Percentiles rank a stretch among this genome's conserved stretches.
Evolutionary conservation across 108 stramenopile species (phyloP).

Genomic region (Cyclostephanos invisitatus): DNA sequence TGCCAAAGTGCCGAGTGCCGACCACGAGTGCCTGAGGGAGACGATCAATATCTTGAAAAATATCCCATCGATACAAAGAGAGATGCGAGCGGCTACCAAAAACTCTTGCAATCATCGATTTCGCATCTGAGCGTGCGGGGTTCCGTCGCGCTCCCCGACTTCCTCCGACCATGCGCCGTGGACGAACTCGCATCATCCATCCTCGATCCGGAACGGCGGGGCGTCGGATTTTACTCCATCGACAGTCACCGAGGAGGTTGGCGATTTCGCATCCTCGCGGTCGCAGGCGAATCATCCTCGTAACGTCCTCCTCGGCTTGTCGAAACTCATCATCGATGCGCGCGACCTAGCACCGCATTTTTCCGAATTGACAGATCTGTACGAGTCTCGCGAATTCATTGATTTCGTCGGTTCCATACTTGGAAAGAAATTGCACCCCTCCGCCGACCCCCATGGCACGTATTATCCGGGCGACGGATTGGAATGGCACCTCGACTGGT

Average conservation of each 20-base stretch:
- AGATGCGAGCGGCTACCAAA: background rate
- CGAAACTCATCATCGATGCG: slow-evolving; percentile 36
- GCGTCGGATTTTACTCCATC: slow-evolving; percentile 30
- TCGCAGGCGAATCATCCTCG: slow-evolving; percentile 14
- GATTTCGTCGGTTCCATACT: slow-evolving; percentile 26
- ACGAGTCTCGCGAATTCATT: slow-evolving; percentile 13
- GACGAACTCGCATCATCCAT: slow-evolving; percentile 16
- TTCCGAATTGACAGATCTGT: slow-evolving; percentile 12
- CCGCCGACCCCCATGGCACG: slow-evolving; percentile 27
- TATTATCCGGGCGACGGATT: slow-evolving; percentile 40
- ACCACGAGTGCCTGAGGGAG: too few relatives aligned
- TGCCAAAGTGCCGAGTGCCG: too few relatives aligned
- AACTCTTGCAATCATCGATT: slow-evolving; percentile 2
- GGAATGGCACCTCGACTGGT: slow-evolving; percentile 37
- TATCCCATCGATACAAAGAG: background rate
- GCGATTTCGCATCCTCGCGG: background rate
- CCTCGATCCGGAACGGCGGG: slow-evolving; percentile 13
- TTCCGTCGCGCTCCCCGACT: slow-evolving; percentile 18
- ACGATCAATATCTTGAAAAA: background rate
- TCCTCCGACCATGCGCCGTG: slow-evolving; percentile 10
- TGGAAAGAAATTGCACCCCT: slow-evolving; percentile 27
- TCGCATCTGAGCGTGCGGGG: slow-evolving; percentile 13
- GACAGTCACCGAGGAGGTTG: slow-evolving; percentile 23
- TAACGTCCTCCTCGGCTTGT: slow-evolving; percentile 23
- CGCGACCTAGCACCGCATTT: slow-evolving; percentile 16